Base-by-base conservation (phyloP, 441 rosid species). In the Eruca vesicaria region DNA sequence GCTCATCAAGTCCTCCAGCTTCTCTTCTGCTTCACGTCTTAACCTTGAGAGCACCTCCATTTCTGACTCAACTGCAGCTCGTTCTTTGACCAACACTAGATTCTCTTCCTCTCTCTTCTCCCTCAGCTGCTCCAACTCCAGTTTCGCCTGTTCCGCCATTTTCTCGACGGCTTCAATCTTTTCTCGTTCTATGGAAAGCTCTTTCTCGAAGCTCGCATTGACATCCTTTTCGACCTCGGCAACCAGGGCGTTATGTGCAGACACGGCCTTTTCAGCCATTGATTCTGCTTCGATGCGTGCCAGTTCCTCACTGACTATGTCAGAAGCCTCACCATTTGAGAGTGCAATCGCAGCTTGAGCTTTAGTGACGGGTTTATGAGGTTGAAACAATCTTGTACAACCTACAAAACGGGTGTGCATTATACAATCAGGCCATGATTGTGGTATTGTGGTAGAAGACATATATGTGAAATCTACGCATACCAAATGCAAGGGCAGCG, bases 331-430 rank as follows among this genome's bases (percentile, higher is more conserved):
- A 36, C 98, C 97, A 74, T 83, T 87, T 19, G 98, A 91, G 78
- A 96, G 93, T 78, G 98, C 97, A 73, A 91, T 84, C 29, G 99
- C 97, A 66, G 94, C 97, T 82, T 96, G 99, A 66, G 92, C 96
- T 76, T 93, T 96, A 45, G 99, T 96, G 72, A 93, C 97, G 1
- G 99, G 98, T 83, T 93, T 96, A 68, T 85, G 82, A 52, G 99
- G 99, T 89, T 90, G 99, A 86, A 93, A 93, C 76, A 96, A 78
- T 81, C 96, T 91, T 12, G 97, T 93, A 82, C 93, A 90, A 64
- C 99, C 98, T 96, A 65, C 6, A 45, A 58, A 72, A 53, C 6
- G 50, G 14, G 52, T 70, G 29, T 8, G 71, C 78, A 62, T 48
- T 62, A 67, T 38, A 69, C 15, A 32, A 45, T 32, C 58, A 68